Base-by-base conservation (phyloP, 202 grass and related monocot genomes). In the Musa balbisiana region DNA sequence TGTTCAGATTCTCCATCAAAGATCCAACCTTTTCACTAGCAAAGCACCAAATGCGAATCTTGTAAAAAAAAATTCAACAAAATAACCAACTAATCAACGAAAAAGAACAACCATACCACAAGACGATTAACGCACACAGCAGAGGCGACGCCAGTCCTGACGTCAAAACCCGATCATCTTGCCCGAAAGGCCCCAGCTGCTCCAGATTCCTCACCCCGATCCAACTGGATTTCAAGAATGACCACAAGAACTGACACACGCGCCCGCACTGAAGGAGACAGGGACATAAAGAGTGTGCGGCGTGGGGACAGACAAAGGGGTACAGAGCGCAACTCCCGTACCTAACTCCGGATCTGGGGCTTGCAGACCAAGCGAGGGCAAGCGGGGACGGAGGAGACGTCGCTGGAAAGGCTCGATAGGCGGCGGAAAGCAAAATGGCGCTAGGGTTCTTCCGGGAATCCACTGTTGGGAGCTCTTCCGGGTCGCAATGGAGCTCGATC, bases 261-360 rank as follows among this genome's bases (percentile, higher is more conserved):
- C 33, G 33, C 33, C 33, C 4, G 33, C 33, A 76, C 69, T 78
- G 21, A 55, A 17, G 10, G 33, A 51, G 65, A 49, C 76, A 49
- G 19, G 74, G 62, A 58, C 52, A 52, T 68, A 78, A 10, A 49
- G 43, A 80, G 66, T 53, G 23, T 77, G 52, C 33, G 17, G 17
- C 15, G 67, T 70, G 25, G 67, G 43, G 49, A 51, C 67, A 75
- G 59, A 74, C 49, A 27, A 25, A 73, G 20, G 11, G 22, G 43
- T 52, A 80, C 70, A 71, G 74, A 52, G 63, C 77, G n/a, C 72
- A 64, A 29, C 62, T 22, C 51, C 75, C 74, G 76, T 78, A 74
- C 82, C 82, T 64, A 80, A 69, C 82, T 67, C 84, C 16, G 54
- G 77, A 80, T 63, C 78, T 80, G 49, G 69, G 21, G 69, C 78